phyloP scores from a whole-genome alignment of 2,329 filamentous ascomycete species.

The Trichoderma sp. region DNA sequence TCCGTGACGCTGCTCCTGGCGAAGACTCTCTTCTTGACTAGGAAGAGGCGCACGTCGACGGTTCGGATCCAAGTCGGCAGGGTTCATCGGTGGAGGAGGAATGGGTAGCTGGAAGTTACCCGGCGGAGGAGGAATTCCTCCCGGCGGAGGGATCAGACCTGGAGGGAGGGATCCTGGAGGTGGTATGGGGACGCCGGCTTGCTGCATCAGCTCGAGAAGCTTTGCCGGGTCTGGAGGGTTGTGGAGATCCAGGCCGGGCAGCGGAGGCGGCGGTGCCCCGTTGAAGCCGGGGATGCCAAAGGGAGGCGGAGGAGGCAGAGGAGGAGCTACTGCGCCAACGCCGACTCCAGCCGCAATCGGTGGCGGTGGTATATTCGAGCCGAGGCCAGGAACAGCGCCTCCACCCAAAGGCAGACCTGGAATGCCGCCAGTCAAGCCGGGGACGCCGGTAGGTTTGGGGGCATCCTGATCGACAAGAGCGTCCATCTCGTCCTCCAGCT shows the following conservation, averaged over 20 bases:
- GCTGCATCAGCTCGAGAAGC: constrained; percentile 65
- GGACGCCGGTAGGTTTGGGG: constrained; percentile 43
- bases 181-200: constrained; percentile 63
- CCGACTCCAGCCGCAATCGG: constrained; percentile 55
- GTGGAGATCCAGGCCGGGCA: constrained; percentile 58
- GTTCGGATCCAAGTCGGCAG: constrained; percentile 35
- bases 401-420: constrained; percentile 52
- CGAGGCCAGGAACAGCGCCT: constrained; percentile 43
- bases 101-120: constrained; percentile 38
- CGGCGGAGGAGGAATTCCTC: constrained; percentile 36
- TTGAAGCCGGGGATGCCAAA: constrained; percentile 54
- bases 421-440: constrained; percentile 50
- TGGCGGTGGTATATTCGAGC: constrained; percentile 45
- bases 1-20: constrained; percentile 70
- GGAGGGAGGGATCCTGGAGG: constrained; percentile 50
- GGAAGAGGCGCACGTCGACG: constrained; percentile 69
- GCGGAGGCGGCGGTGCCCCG: constrained; percentile 50
- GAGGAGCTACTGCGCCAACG: constrained; percentile 41
- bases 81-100: constrained; percentile 43
- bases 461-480: constrained; percentile 88
- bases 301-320: constrained; percentile 43
- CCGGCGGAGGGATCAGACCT: constrained; percentile 46
- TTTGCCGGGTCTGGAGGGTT: constrained; percentile 63
- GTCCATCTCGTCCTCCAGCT: constrained; percentile 90
- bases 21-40: constrained; percentile 79